A percentile compares a stretch with the other conserved stretches of the same genome.
phyloP scores from a whole-genome alignment of 2,329 filamentous ascomycete species.

The Penicillium sp. region DNA sequence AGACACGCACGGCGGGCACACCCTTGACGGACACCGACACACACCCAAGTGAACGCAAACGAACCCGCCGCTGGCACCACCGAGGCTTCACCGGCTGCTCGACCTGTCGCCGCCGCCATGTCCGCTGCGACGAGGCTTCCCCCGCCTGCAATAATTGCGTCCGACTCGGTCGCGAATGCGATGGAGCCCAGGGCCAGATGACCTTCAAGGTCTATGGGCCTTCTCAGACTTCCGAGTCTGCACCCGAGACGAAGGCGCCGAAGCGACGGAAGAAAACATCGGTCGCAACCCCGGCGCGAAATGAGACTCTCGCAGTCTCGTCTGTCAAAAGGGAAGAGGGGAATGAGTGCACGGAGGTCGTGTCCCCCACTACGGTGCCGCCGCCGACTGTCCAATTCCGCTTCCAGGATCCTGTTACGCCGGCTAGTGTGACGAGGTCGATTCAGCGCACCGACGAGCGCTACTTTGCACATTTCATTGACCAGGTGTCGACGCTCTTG shows the following conservation, averaged over 20 bases:
- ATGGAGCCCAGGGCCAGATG: slow-evolving; percentile 38
- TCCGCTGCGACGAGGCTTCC: slow-evolving; percentile 39
- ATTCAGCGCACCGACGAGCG: slow-evolving; percentile 29
- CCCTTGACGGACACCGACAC: slow-evolving; percentile 12
- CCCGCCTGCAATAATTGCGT: slow-evolving; percentile 42
- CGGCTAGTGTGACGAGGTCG: slow-evolving; percentile 19
- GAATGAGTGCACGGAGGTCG: slow-evolving; percentile 20
- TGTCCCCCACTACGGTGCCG: slow-evolving; percentile 29
- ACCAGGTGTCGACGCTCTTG: slow-evolving; percentile 35
- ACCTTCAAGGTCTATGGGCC: slow-evolving; percentile 42
- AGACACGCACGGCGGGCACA: slow-evolving; percentile 27
- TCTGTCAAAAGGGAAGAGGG: slow-evolving; percentile 13
- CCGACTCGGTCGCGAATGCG: slow-evolving; percentile 35
- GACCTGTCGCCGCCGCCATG: slow-evolving; percentile 44
- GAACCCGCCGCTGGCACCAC: slow-evolving; percentile 43
- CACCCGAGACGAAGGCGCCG: slow-evolving; percentile 12
- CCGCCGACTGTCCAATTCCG: slow-evolving; percentile 23
- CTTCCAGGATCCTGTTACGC: slow-evolving; percentile 29
- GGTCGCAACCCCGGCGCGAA: slow-evolving; percentile 12
- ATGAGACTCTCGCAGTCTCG: slow-evolving; percentile 8
- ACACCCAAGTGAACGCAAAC: slow-evolving; percentile 22
- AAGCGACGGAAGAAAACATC: slow-evolving; percentile 24
- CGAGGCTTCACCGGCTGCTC: slow-evolving; percentile 45
- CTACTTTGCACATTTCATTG: slow-evolving; percentile 40
- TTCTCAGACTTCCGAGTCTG: slow-evolving; percentile 18